Evolutionary conservation across 2,329 filamentous ascomycete genomes (phyloP), one percentile per base, ranked within the genome.

Genomic region (Talaromyces sp.): DNA sequence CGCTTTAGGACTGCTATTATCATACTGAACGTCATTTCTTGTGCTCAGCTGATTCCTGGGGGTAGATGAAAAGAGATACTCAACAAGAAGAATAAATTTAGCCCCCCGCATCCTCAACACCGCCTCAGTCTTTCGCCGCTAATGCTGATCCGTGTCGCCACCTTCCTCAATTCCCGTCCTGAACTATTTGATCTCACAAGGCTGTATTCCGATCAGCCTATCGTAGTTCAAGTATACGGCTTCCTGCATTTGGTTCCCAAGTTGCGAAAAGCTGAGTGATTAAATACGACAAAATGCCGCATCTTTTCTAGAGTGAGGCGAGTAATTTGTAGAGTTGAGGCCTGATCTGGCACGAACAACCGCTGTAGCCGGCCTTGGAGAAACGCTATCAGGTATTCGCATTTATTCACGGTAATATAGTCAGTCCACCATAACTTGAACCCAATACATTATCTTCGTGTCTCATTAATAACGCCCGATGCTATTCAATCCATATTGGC

Each of bases 251-350:
- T 12, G 33, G 28, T 16, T 35, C n/a, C 50, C n/a, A 37, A 35
- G 5, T 35, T n/a, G 18, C 31, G 50, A 54, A 14, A 23, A 11
- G 9, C 33, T 52, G 50, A 35, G 50, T 52, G 18, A 37, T 35
- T 54, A 21, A 54, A 21, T 11, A 33, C 1, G 25, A 58, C 55
- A 58, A 58, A 58, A 58, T 58, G 39, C 55, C 55, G 55, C 55
- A 58, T 44, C 12, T 18, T 14, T 16, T 31, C 25, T 31, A 44
- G 39, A 58, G 35, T 58, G 55, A 58, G 55, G 55, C 55, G 55
- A 40, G 39, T 58, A 58, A 39, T 44, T 12, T 39, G 35, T 28
- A 56, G 21, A 28, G 21, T 23, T 21, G 31, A 18, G 50, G 50
- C 31, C 37, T 37, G 11, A 21, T 54, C 16, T 23, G 23, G 28